Evolutionary conservation across 2,329 filamentous ascomycete genomes (phyloP).

Genomic region (Remersonia thermophila): DNA sequence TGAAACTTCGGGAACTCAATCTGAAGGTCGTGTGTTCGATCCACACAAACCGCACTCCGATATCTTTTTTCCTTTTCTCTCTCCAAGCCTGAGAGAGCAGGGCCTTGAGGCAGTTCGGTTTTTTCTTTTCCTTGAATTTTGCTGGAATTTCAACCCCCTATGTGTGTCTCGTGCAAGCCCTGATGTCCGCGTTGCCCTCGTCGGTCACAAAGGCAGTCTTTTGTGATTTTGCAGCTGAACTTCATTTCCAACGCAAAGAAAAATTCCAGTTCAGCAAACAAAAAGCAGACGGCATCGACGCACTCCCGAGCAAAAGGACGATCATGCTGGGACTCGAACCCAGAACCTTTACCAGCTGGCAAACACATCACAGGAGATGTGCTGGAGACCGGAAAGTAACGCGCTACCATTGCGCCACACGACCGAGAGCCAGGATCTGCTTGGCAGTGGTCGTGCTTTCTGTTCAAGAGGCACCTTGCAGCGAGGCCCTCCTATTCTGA

Average conservation of each 20-base stretch:
- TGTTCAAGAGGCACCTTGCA: too few species aligned
- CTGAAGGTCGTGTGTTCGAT: constrained; percentile 15
- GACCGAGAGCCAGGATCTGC: not conserved
- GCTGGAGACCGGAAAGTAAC: constrained; percentile 7
- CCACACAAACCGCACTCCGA: constrained; percentile 12
- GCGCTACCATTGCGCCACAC: constrained; percentile 6
- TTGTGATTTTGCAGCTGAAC: too few species aligned
- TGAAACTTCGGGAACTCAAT: constrained; percentile 10
- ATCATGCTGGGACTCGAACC: constrained; percentile 7
- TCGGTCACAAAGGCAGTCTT: too few species aligned
- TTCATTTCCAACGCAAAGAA: too few species aligned
- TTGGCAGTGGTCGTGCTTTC: not conserved
- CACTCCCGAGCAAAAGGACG: not conserved
- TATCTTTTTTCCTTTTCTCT: not conserved
- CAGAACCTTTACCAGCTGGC: constrained; percentile 7
- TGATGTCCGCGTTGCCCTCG: too few species aligned
- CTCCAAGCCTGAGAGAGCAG: too few species aligned
- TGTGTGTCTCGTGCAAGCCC: too few species aligned
- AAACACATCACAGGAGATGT: not conserved
- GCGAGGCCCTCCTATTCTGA: too few species aligned
- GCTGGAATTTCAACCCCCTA: not conserved
- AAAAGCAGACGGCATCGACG: too few species aligned
- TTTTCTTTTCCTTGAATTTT: too few species aligned
- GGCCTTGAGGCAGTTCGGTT: too few species aligned
- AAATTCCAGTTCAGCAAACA: too few species aligned